Conservation (phyloP, 2,329 filamentous ascomycete genomes). For the Nemania sp. region DNA sequence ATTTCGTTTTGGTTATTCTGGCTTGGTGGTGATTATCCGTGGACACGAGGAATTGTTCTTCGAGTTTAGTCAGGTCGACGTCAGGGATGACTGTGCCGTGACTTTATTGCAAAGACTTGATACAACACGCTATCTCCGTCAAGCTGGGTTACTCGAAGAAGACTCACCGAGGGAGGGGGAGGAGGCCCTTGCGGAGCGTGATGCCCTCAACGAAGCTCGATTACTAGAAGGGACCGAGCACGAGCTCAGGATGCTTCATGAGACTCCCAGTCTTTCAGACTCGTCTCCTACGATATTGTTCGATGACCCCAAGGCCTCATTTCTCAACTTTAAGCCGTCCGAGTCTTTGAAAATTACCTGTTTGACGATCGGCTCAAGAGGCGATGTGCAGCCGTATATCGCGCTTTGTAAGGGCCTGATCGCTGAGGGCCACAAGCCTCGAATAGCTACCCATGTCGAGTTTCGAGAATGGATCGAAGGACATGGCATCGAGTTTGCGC, state of each 20-base stretch:
- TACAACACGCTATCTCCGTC: slow-evolving; percentile 69
- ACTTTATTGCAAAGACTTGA: slow-evolving; percentile 80
- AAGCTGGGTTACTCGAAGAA: slow-evolving; percentile 68
- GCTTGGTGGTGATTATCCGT: slow-evolving; percentile 87
- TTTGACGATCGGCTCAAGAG: slow-evolving; percentile 91
- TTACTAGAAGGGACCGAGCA: slow-evolving; percentile 56
- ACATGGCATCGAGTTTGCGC: slow-evolving; percentile 92
- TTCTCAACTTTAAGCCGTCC: slow-evolving; percentile 87
- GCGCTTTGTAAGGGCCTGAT: slow-evolving; percentile 89
- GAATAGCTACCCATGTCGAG: slow-evolving; percentile 89
- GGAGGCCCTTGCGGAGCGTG: slow-evolving; percentile 77
- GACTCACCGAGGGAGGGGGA: slow-evolving; percentile 74
- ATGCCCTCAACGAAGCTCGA: slow-evolving; percentile 77
- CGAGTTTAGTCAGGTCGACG: slow-evolving; percentile 78
- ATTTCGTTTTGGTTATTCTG: slow-evolving; percentile 88
- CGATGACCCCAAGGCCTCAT: slow-evolving; percentile 85
- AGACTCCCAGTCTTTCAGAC: slow-evolving; percentile 54
- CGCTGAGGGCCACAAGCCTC: slow-evolving; percentile 82
- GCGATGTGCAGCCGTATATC: slow-evolving; percentile 97
- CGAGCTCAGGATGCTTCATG: slow-evolving; percentile 54
- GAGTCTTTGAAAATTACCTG: slow-evolving; percentile 84
- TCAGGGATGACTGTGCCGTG: slow-evolving; percentile 86
- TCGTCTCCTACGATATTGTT: slow-evolving; percentile 76
- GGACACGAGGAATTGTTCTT: slow-evolving; percentile 97
- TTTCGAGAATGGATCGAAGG: slow-evolving; percentile 87